Conservation (phyloP, 768 basidiomycete species). For the Boletus sp. region DNA sequence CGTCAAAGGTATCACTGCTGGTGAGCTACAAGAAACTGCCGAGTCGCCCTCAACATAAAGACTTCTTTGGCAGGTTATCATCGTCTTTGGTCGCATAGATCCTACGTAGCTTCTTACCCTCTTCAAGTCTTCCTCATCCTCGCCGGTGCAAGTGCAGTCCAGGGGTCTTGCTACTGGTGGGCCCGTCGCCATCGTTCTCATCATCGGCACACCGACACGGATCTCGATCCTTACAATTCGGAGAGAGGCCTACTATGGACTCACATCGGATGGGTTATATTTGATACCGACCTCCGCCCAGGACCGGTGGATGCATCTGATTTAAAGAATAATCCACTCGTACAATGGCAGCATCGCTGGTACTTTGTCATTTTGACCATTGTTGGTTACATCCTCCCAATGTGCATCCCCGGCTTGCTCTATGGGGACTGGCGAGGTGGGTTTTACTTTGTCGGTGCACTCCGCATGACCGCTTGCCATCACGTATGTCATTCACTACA, state of each 20-base stretch:
- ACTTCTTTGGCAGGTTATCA: slow-evolving; percentile 58
- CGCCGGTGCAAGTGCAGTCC: slow-evolving; percentile 79
- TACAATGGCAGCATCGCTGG: slow-evolving; percentile 76
- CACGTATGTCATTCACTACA: slow-evolving; percentile 52
- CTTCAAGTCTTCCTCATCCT: slow-evolving; percentile 69
- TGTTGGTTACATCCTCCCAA: slow-evolving; percentile 73
- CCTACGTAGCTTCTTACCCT: slow-evolving; percentile 72
- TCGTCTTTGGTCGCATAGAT: slow-evolving; percentile 82
- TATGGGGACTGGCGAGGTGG: slow-evolving; percentile 81
- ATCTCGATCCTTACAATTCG: slow-evolving; percentile 82
- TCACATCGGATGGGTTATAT: slow-evolving; percentile 82
- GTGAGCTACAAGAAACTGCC: slow-evolving; percentile 22
- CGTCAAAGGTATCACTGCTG: slow-evolving; percentile 50
- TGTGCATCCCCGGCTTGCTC: slow-evolving; percentile 62
- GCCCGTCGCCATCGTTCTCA: slow-evolving; percentile 79
- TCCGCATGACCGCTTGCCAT: slow-evolving; percentile 73
- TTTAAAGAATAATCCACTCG: slow-evolving; percentile 62
- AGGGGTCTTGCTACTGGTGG: slow-evolving; percentile 91
- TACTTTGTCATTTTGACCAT: slow-evolving; percentile 62
- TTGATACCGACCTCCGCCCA: slow-evolving; percentile 70
- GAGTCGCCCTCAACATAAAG: neutral
- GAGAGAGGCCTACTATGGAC: slow-evolving; percentile 77
- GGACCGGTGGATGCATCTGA: slow-evolving; percentile 74
- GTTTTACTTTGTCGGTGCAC: slow-evolving; percentile 70
- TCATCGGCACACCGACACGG: slow-evolving; percentile 83